A percentile compares a stretch with the other conserved stretches of the same genome.
These are phyloP conservation scores for Cystobasidiopsis lactophilus DNA, from an alignment of 768 basidiomycete genomes.

Conservation along the genomic window DNA sequence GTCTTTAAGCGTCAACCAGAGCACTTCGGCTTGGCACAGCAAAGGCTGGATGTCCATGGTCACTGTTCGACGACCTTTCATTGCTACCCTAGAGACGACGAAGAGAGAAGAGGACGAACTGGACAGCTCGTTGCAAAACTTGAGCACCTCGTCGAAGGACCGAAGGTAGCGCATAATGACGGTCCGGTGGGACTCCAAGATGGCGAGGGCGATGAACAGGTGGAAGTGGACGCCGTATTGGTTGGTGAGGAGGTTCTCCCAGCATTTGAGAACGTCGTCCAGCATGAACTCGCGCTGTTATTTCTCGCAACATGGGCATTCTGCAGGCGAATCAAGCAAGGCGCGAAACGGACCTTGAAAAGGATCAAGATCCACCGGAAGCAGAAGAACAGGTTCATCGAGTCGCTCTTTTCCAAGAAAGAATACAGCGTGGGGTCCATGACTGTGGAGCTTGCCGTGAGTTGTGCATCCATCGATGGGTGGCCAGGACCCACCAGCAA, in stretches of 20 bases:
- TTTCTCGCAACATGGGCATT: constrained; percentile 22
- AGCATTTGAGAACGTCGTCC: constrained; percentile 64
- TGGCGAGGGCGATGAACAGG: constrained; percentile 81
- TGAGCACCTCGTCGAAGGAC: constrained; percentile 37
- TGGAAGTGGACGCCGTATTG: constrained; percentile 22
- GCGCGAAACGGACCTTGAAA: not conserved
- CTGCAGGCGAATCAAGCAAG: not conserved
- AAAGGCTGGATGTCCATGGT: constrained; percentile 92
- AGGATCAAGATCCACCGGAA: constrained; percentile 46
- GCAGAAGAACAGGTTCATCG: constrained; percentile 87
- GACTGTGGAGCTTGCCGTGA: constrained; percentile 23
- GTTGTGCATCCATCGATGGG: not conserved
- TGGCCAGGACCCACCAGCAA: constrained; percentile 26
- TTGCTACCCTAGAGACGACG: not conserved
- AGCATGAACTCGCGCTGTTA: constrained; percentile 82
- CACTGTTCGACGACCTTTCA: constrained; percentile 34
- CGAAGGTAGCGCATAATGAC: constrained; percentile 86
- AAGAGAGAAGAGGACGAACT: not conserved
- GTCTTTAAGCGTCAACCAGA: constrained; percentile 76
- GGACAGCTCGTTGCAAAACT: constrained; percentile 73
- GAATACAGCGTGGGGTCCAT: constrained; percentile 87
- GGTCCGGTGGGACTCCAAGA: constrained; percentile 84
- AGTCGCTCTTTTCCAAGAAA: constrained; percentile 47
- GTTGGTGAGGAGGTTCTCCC: constrained; percentile 70
- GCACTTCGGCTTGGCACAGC: constrained; percentile 84